Conservation (phyloP, 495 filamentous ascomycete species). For the Penicillium fimorum region DNA sequence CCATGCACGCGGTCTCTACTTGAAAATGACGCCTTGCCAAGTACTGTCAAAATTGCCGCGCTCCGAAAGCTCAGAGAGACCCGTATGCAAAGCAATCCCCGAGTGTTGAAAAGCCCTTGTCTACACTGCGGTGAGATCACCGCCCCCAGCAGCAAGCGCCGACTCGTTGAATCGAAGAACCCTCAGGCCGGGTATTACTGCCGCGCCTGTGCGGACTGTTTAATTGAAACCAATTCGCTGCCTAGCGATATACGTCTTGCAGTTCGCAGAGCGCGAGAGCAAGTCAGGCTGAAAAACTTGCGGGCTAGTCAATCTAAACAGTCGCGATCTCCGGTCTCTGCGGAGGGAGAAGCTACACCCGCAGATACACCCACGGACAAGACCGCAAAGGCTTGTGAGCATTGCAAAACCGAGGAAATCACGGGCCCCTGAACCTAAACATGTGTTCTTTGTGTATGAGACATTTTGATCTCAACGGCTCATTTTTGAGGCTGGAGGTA, state of each 20-base stretch:
- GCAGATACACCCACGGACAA: not conserved
- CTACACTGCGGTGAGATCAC: constrained; percentile 8
- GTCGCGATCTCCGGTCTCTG: not conserved
- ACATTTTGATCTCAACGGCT: not conserved
- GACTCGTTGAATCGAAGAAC: constrained; percentile 2
- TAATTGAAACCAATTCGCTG: not conserved
- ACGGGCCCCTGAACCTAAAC: not conserved
- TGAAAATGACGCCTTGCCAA: constrained; percentile 3
- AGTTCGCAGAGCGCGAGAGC: constrained; percentile 3
- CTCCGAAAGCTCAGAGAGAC: not conserved
- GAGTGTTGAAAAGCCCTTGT: constrained; percentile 1
- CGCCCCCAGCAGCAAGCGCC: constrained; percentile 5
- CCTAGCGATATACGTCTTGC: not conserved
- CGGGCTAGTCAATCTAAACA: not conserved
- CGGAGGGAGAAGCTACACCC: not conserved
- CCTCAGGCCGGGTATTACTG: constrained; percentile 7
- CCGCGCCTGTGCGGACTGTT: constrained; percentile 1
- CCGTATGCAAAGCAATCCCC: not conserved
- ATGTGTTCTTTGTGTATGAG: not conserved
- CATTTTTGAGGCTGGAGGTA: not conserved
- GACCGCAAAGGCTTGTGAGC: not conserved
- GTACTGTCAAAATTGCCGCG: not conserved
- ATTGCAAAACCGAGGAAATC: not conserved
- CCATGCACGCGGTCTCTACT: constrained; percentile 3
- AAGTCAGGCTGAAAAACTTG: not conserved